Evolutionary conservation across 768 basidiomycete genomes (phyloP).

Genomic region (Auricularia cornea): DNA sequence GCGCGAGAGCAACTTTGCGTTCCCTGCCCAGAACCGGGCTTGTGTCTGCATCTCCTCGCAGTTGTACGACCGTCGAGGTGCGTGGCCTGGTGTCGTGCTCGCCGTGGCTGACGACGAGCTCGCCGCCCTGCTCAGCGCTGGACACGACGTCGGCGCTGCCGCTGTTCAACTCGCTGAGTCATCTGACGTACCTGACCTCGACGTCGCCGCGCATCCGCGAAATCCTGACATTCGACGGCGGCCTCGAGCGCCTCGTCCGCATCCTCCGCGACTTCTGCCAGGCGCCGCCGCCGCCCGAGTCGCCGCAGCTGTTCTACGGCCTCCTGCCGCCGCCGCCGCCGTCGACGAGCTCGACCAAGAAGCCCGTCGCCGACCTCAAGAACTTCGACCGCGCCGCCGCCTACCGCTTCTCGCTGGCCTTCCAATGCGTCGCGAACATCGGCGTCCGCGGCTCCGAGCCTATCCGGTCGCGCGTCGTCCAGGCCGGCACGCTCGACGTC

Average conservation of each 20-base stretch:
- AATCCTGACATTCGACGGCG: conserved; percentile 97
- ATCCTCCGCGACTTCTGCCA: conserved; percentile 86
- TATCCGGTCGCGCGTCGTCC: no score
- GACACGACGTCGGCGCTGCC: conserved; percentile 53
- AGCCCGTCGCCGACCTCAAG: no score
- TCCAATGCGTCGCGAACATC: no score
- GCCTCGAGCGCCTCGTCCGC: conserved; percentile 88
- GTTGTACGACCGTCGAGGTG: conserved; percentile 91
- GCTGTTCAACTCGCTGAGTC: conserved; percentile 88
- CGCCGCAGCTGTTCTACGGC: conserved; percentile 67
- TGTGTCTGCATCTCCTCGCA: conserved; percentile 91
- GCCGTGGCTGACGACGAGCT: neutral
- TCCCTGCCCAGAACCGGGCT: conserved; percentile 90
- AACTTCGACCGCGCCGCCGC: no score
- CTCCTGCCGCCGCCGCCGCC: conserved; percentile 46
- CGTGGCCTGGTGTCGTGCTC: conserved; percentile 18
- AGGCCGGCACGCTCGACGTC: no score
- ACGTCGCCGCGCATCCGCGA: conserved; percentile 97
- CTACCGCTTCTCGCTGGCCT: no score
- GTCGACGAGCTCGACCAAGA: neutral
- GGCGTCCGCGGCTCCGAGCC: no score
- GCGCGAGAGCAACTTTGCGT: conserved; percentile 93
- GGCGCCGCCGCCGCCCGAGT: conserved; percentile 73
- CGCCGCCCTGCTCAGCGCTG: conserved; percentile 27
- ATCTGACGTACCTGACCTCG: conserved; percentile 92